Base-by-base conservation (phyloP, 257 asterid species). In the Primulina tabacum region DNA sequence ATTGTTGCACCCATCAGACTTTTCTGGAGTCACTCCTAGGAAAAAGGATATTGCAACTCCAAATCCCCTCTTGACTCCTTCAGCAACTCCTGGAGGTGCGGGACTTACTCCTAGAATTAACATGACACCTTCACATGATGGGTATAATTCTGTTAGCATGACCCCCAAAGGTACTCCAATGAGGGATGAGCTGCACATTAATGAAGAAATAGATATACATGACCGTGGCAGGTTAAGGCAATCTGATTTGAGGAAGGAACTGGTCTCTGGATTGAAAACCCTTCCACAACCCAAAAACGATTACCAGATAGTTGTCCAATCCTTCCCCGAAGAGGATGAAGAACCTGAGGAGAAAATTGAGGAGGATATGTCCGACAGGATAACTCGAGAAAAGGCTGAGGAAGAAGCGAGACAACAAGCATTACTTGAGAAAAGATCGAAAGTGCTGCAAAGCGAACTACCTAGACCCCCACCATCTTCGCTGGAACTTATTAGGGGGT, bases 21-120 rank as follows among this genome's bases (percentile, higher is more conserved):
- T 94, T 84, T 88, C 99, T 28, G 99, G 97, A n/a, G 99, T 94
- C 71, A 94, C 99, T 73, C 99, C 99, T 2, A 91, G 82, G 90
- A 86, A 80, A 75, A 88, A 70, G 84, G 99, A 94, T 62, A 83
- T 88, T 30, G 89, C 86, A 16, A 94, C 99, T n/a, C 99, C 99
- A 60, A 94, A 94, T 73, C 96, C 92, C 20, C 95, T 94, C 32
- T 75, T 89, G 85, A 94, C 99, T 69, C 99, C 97, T 71, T 88
- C 90, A 28, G 88, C 97, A 29, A 87, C 97, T 66, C 97, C 97
- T 59, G 97, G 96, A 76, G 84, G 79, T 65, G 20, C 82, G 6
- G 86, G 87, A 62, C 88, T 87, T 65, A 89, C 99, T 37, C 97
- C 99, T 62, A 84, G 95, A 78, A 83, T 83, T 73, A 94, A 92